Conservation (phyloP, 352 stramenopile genomes). For the Globisporangium perplexum region DNA sequence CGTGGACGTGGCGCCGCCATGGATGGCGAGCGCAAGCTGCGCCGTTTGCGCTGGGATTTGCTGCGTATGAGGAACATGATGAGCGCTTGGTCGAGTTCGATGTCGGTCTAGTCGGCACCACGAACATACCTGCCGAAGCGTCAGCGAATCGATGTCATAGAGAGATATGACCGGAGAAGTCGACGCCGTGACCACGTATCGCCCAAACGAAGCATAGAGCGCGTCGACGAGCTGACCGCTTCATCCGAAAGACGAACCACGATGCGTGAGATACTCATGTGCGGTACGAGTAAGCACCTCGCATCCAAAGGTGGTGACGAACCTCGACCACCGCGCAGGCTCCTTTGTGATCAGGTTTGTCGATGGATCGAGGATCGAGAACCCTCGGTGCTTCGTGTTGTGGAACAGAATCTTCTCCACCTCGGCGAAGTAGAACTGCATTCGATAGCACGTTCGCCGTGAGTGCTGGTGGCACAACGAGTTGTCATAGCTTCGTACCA, state of each 20-base stretch:
- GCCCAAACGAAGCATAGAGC: constrained; percentile 30
- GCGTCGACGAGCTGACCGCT: constrained; percentile 29
- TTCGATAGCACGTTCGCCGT: background rate
- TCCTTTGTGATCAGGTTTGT: constrained; percentile 15
- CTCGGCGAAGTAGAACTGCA: constrained; percentile 28
- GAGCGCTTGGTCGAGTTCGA: no score
- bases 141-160: constrained; percentile 42
- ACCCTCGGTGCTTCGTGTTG: constrained; percentile 22
- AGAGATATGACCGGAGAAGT: constrained; percentile 46
- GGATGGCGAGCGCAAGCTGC: constrained; percentile 30
- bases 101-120: background rate
- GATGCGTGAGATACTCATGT: background rate
- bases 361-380: constrained; percentile 29
- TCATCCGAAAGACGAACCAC: background rate
- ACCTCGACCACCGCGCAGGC: constrained; percentile 4
- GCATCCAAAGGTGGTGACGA: background rate
- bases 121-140: constrained; percentile 32
- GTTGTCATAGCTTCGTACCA: constrained; percentile 18
- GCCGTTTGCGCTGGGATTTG: constrained; percentile 40
- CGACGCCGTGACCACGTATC: constrained; percentile 42
- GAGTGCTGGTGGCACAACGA: background rate
- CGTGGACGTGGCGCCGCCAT: constrained; percentile 1
- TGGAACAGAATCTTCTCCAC: constrained; percentile 36
- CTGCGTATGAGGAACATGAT: constrained; percentile 9
- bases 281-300: no score